These are phyloP conservation scores for Draba incana DNA, from an alignment of 345 rosid genomes.

Conservation along the genomic window DNA sequence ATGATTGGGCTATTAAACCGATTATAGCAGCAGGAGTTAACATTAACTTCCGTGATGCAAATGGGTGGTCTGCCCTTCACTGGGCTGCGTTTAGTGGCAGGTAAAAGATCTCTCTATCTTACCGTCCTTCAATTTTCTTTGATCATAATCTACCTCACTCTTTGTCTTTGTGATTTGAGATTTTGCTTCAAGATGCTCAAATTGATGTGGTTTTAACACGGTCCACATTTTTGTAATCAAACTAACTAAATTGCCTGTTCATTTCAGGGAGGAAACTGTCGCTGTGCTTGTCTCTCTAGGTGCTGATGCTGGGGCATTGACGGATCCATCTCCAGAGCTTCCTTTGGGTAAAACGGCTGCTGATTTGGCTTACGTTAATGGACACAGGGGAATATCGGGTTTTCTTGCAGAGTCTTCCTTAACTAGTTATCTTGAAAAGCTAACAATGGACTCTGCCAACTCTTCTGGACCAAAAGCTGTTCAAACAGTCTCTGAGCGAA, in stretches of 20 bases:
- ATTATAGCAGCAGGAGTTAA: conserved; percentile 70
- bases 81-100: conserved; percentile 98
- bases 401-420: conserved; percentile 89
- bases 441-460: conserved; percentile 55
- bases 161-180: conserved; percentile 4
- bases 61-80: conserved; percentile 97
- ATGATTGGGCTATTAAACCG: conserved; percentile 82
- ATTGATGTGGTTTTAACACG: conserved; percentile 1
- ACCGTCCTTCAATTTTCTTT: not conserved
- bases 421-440: conserved; percentile 64
- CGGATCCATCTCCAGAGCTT: conserved; percentile 87
- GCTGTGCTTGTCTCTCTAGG: conserved; percentile 71
- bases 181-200: not conserved
- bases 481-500: conserved; percentile 67
- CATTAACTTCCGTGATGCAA: conserved; percentile 84
- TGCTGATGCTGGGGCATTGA: conserved; percentile 68
- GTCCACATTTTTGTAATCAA: conserved; percentile 5
- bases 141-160: not conserved
- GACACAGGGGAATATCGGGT: conserved; percentile 93
- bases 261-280: conserved; percentile 82
- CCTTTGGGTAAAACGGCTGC: conserved; percentile 84
- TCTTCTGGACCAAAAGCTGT: conserved; percentile 52
- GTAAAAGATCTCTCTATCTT: conserved; percentile 48
- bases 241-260: conserved; percentile 25
- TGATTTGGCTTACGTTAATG: conserved; percentile 84